A percentile compares a stretch with the other conserved stretches of the same genome.
These are phyloP conservation scores for Dichotomopilus funicola DNA, from an alignment of 2,329 filamentous ascomycete genomes.

Conservation along the genomic window DNA sequence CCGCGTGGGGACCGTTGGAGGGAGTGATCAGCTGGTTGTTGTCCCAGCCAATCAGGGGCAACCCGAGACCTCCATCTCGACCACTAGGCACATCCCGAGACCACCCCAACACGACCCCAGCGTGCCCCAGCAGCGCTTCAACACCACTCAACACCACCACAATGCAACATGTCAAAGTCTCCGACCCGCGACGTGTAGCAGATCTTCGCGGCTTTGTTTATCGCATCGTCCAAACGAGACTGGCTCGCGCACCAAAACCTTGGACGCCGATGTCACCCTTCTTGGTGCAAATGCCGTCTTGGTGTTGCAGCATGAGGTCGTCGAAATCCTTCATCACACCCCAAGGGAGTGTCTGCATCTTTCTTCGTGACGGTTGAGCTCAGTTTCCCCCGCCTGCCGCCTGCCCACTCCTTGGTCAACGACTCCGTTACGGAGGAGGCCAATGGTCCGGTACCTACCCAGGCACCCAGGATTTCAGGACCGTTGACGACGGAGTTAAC, in stretches of 20 bases:
- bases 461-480: neutral
- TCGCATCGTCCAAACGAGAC: neutral
- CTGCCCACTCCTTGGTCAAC: too few species aligned
- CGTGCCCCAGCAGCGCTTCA: too few species aligned
- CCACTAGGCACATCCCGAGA: conserved; percentile 22
- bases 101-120: neutral
- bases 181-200: conserved; percentile 17
- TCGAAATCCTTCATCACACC: neutral
- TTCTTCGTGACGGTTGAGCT: too few species aligned
- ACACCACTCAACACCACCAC: conserved; percentile 1
- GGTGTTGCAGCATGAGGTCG: conserved; percentile 3
- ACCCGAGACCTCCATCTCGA: conserved; percentile 15
- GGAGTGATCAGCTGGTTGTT: conserved; percentile 22
- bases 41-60: conserved; percentile 20
- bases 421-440: neutral
- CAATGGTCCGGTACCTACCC: too few species aligned
- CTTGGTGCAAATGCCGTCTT: conserved; percentile 6
- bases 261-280: conserved; percentile 4
- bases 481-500: conserved; percentile 5
- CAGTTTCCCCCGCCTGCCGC: too few species aligned
- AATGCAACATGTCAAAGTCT: conserved; percentile 18
- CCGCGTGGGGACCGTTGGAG: conserved; percentile 16
- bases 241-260: conserved; percentile 6
- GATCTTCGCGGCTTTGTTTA: conserved; percentile 7
- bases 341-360: neutral